Conservation (phyloP, 2,329 filamentous ascomycete genomes). For the Aureobasidium zeae region DNA sequence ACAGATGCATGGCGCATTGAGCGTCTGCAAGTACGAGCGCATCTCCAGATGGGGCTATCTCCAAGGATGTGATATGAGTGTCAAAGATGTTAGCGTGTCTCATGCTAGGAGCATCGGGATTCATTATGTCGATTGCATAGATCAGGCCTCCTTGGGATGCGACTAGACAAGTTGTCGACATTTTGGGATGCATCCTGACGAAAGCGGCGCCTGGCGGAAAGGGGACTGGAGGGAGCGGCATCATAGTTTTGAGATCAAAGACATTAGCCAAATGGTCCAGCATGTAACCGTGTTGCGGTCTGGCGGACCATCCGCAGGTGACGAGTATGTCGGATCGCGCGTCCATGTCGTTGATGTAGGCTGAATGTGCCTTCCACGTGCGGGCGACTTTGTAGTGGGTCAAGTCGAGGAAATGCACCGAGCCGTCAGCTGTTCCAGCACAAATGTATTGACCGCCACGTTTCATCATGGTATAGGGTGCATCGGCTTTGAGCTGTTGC, state of each 20-base stretch:
- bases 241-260: slow-evolving; percentile 86
- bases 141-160: slow-evolving; percentile 87
- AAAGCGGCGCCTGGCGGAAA: slow-evolving; percentile 88
- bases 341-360: slow-evolving; percentile 92
- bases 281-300: slow-evolving; percentile 70
- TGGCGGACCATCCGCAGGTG: slow-evolving; percentile 84
- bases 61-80: slow-evolving; percentile 66
- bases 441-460: slow-evolving; percentile 78
- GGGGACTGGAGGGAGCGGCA: slow-evolving; percentile 79
- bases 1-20: slow-evolving; percentile 71
- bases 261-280: slow-evolving; percentile 91
- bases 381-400: slow-evolving; percentile 69
- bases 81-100: slow-evolving; percentile 68
- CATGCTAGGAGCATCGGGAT: slow-evolving; percentile 77
- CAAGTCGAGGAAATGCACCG: slow-evolving; percentile 78
- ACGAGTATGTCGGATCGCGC: slow-evolving; percentile 90
- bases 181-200: slow-evolving; percentile 90
- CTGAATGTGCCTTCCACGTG: slow-evolving; percentile 82
- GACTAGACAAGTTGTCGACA: slow-evolving; percentile 91
- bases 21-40: slow-evolving; percentile 72
- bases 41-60: slow-evolving; percentile 81
- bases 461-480: slow-evolving; percentile 87
- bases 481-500: slow-evolving; percentile 55
- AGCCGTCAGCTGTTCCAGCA: slow-evolving; percentile 73
- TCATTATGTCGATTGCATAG: slow-evolving; percentile 92